These are phyloP conservation scores for Termitomyces sp. DNA, from an alignment of 768 basidiomycete species.

Conservation along the genomic window DNA sequence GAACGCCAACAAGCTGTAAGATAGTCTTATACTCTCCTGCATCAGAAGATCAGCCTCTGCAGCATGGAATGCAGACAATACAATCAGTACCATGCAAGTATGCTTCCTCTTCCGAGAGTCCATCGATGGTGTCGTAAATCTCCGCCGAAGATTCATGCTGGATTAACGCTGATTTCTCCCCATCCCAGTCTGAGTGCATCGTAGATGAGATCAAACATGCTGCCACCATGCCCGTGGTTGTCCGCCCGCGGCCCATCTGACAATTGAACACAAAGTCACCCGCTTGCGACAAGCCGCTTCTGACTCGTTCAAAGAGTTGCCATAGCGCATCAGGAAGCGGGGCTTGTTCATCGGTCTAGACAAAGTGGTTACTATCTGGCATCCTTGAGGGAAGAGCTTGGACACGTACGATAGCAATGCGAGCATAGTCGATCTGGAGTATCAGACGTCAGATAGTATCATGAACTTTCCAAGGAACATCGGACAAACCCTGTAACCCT, in stretches of 20 bases:
- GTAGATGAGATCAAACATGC: conserved; percentile 83
- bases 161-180: conserved; percentile 36
- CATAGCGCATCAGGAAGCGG: conserved; percentile 86
- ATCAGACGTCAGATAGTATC: conserved; percentile 1
- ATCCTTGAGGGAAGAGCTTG: background rate
- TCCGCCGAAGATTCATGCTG: conserved; percentile 36
- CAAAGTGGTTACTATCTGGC: conserved; percentile 1
- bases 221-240: conserved; percentile 95
- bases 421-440: conserved; percentile 74
- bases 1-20: conserved; percentile 87
- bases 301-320: conserved; percentile 75
- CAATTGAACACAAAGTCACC: conserved; percentile 94
- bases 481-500: conserved; percentile 66
- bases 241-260: conserved; percentile 91
- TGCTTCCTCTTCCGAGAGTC: conserved; percentile 83
- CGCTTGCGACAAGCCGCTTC: conserved; percentile 50
- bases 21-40: conserved; percentile 98
- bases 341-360: conserved; percentile 95
- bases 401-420: conserved; percentile 81
- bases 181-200: conserved; percentile 48
- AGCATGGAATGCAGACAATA: background rate
- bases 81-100: conserved; percentile 70
- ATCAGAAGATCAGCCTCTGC: background rate
- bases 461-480: background rate
- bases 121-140: conserved; percentile 72